These are phyloP conservation scores for Aspergillus sclerotiicarbonarius DNA, from an alignment of 495 filamentous ascomycete species.

Conservation along the genomic window DNA sequence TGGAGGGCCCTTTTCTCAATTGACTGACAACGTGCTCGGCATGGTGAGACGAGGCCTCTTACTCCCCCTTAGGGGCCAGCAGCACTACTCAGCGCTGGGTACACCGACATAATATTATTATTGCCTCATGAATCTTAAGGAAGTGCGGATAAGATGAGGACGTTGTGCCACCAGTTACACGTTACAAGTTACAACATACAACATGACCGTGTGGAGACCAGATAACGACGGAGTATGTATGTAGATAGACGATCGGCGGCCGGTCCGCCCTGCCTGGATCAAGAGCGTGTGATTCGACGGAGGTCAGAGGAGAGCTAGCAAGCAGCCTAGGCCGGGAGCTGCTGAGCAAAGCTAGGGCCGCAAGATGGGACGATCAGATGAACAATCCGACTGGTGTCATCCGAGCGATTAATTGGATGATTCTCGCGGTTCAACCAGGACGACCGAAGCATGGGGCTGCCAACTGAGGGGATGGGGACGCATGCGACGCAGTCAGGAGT, in stretches of 20 bases:
- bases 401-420: not conserved
- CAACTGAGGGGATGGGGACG: not conserved
- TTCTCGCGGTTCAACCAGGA: not conserved
- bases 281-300: conserved; percentile 8
- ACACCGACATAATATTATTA: too few species aligned
- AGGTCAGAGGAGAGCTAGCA: not conserved
- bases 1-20: conserved; percentile 10
- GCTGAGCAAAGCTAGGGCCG: not conserved
- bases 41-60: not conserved
- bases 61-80: too few species aligned
- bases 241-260: conserved; percentile 9
- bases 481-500: not conserved
- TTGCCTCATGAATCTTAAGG: not conserved
- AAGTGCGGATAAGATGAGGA: not conserved
- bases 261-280: conserved; percentile 1
- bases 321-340: not conserved
- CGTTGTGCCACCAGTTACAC: not conserved
- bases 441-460: not conserved
- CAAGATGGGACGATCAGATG: conserved; percentile 8
- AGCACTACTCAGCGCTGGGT: too few species aligned
- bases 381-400: conserved; percentile 8
- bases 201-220: not conserved
- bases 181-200: too few species aligned
- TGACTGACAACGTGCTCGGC: not conserved
- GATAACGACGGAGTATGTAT: not conserved